phyloP scores from a whole-genome alignment of 345 rosid genomes.

The Ceriops tagal region DNA sequence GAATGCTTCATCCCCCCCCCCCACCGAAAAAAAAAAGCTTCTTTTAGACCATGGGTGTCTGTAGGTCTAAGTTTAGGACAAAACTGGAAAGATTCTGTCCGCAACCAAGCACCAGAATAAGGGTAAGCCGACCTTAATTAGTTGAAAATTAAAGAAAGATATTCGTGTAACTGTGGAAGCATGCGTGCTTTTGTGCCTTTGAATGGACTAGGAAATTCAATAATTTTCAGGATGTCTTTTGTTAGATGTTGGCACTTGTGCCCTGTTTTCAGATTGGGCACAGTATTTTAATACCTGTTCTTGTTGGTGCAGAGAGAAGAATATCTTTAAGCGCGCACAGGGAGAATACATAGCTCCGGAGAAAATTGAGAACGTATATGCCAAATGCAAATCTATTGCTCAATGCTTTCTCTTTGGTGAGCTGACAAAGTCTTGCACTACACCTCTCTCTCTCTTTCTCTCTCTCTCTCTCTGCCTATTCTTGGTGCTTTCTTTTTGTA shows the following conservation, averaged over 20 bases:
- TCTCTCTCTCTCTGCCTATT: conserved; percentile 6
- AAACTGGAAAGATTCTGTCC: too few relatives aligned
- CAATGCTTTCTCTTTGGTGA: conserved; percentile 89
- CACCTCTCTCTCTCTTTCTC: conserved; percentile 6
- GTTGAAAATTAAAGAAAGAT: too few relatives aligned
- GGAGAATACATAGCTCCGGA: conserved; percentile 99
- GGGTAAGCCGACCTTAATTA: too few relatives aligned
- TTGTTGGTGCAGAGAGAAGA: conserved; percentile 72
- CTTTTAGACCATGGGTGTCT: too few relatives aligned
- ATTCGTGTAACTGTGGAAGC: background rate
- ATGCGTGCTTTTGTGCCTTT: background rate
- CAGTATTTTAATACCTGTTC: background rate
- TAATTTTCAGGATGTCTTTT: background rate
- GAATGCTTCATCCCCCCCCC: too few relatives aligned
- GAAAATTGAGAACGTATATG: conserved; percentile 91
- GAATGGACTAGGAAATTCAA: background rate
- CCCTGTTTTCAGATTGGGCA: background rate
- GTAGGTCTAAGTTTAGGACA: too few relatives aligned
- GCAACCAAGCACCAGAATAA: too few relatives aligned
- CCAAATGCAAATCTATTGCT: conserved; percentile 70
- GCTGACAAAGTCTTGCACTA: conserved; percentile 3
- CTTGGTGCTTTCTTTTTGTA: conserved; percentile 21
- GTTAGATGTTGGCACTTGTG: background rate
- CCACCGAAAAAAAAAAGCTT: too few relatives aligned
- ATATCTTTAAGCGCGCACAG: conserved; percentile 95